Evolutionary conservation across 139 green algal species (phyloP).

Genomic region (Gonium pectorale): DNA sequence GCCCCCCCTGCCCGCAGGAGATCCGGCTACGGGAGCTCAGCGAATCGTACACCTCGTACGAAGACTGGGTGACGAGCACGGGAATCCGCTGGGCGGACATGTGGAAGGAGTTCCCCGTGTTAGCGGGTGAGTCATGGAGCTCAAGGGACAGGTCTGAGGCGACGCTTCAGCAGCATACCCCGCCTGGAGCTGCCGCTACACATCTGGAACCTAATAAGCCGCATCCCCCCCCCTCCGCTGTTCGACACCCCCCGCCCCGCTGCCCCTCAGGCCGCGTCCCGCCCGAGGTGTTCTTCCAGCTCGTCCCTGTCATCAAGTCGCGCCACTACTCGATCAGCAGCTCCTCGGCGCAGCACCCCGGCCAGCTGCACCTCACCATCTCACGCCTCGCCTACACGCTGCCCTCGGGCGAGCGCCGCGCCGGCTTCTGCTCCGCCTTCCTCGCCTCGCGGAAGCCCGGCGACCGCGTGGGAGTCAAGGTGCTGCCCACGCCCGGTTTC

Average conservation of each 20-base stretch:
- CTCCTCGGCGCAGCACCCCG: neutral
- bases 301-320: conserved; percentile 40
- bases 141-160: too few relatives aligned
- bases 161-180: too few relatives aligned
- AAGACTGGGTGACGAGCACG: neutral
- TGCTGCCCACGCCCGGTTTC: conserved; percentile 49
- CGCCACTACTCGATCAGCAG: conserved; percentile 49
- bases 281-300: conserved; percentile 40
- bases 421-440: conserved; percentile 45
- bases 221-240: too few relatives aligned
- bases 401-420: neutral
- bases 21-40: too few relatives aligned
- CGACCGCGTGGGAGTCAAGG: neutral
- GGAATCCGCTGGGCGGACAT: conserved; percentile 36
- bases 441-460: neutral
- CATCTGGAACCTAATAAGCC: too few relatives aligned
- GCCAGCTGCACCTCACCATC: conserved; percentile 23
- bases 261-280: too few relatives aligned
- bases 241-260: too few relatives aligned
- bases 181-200: neutral
- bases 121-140: too few relatives aligned
- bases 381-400: conserved; percentile 30
- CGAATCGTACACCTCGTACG: too few relatives aligned
- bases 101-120: conserved; percentile 48
- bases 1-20: too few relatives aligned